Evolutionary conservation across 257 asterid genomes (phyloP).

Genomic region (Euphrasia confusa): DNA sequence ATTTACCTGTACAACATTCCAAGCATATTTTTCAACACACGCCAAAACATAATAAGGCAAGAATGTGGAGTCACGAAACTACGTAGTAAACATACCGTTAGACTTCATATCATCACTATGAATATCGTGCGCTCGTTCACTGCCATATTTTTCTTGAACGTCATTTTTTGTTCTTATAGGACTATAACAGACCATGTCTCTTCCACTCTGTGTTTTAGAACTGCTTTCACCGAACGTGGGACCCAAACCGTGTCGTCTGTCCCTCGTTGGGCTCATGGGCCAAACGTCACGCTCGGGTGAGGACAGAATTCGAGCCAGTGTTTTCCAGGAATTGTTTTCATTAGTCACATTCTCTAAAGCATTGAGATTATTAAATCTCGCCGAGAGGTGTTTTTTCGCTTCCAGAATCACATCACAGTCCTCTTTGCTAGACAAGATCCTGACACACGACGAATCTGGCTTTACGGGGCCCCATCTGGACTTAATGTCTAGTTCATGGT

Average conservation of each 20-base stretch:
- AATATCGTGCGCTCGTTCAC: background rate
- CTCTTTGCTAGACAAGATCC: constrained; percentile 25
- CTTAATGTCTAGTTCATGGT: constrained; percentile 14
- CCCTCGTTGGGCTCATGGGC: constrained; percentile 43
- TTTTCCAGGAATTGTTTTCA: constrained; percentile 34
- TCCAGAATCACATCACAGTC: constrained; percentile 53
- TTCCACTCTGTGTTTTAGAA: constrained; percentile 22
- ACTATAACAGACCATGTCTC: constrained; percentile 15
- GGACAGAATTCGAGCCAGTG: constrained; percentile 51
- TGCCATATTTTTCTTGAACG: constrained; percentile 10
- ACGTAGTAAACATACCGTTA: constrained; percentile 33
- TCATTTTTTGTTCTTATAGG: constrained; percentile 28
- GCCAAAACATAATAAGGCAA: background rate
- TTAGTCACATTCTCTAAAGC: constrained; percentile 20
- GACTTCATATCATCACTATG: constrained; percentile 1
- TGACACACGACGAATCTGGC: constrained; percentile 30
- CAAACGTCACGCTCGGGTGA: constrained; percentile 48
- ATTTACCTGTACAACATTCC: constrained; percentile 35
- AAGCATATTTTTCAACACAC: background rate
- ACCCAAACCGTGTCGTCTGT: constrained; percentile 17
- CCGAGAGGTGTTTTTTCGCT: constrained; percentile 80
- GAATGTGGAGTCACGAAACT: background rate
- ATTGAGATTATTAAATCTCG: constrained; percentile 35
- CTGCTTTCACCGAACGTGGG: constrained; percentile 15
- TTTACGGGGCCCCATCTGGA: constrained; percentile 25